These are phyloP conservation scores for Penicillium coprophilum DNA, from an alignment of 495 filamentous ascomycete species.

Conservation along the genomic window DNA sequence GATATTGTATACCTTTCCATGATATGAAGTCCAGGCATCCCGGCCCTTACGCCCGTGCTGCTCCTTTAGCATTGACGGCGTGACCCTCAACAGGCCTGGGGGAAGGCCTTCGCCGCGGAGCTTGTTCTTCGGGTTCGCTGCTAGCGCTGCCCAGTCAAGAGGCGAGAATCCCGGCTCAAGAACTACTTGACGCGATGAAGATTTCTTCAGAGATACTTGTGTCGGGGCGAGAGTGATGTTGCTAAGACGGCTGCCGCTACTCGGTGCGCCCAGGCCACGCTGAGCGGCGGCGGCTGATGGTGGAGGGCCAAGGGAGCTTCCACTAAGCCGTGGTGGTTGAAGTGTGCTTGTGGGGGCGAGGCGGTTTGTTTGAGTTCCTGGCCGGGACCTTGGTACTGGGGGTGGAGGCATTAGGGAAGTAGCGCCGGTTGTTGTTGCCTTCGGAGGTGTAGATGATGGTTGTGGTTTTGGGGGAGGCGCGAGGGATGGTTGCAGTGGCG, in stretches of 20 bases:
- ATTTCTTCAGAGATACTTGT: conserved; percentile 37
- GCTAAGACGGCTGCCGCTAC: conserved; percentile 31
- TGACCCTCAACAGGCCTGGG: conserved; percentile 59
- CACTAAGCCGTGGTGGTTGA: conserved; percentile 20
- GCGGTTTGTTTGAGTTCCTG: conserved; percentile 24
- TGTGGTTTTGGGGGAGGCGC: conserved; percentile 18
- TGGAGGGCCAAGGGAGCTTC: conserved; percentile 28
- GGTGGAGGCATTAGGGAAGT: conserved; percentile 43
- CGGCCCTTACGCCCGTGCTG: conserved; percentile 77
- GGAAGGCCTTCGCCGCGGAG: conserved; percentile 61
- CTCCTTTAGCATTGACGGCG: conserved; percentile 70
- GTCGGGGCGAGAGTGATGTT: conserved; percentile 39
- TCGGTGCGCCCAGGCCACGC: conserved; percentile 33
- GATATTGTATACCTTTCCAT: conserved; percentile 90
- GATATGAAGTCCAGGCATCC: conserved; percentile 85
- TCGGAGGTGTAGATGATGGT: conserved; percentile 10
- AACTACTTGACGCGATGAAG: conserved; percentile 58
- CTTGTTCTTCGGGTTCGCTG: conserved; percentile 61
- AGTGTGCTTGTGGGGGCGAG: conserved; percentile 13
- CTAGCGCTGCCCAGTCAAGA: conserved; percentile 88
- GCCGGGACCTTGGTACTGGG: conserved; percentile 32
- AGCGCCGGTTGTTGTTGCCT: conserved; percentile 16
- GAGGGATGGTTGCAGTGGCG: conserved; percentile 22
- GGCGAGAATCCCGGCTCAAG: conserved; percentile 87
- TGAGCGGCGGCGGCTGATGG: conserved; percentile 38